These are phyloP conservation scores for Phyllachora maydis DNA, from an alignment of 2,329 filamentous ascomycete genomes.

Conservation along the genomic window DNA sequence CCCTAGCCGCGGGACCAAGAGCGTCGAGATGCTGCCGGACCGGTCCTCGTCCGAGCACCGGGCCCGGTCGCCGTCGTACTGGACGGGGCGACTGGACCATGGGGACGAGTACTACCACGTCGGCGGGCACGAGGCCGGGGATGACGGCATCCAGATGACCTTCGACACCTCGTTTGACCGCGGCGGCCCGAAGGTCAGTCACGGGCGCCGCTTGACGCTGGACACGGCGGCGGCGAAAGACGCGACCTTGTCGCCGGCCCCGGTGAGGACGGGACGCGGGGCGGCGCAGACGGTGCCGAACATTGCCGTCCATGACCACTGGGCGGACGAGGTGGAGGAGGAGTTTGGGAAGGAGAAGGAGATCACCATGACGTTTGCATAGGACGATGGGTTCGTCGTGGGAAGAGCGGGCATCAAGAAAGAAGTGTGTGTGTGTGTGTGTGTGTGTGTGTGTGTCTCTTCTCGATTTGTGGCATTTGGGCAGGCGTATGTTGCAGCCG, in stretches of 20 bases:
- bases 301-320: slow-evolving; percentile 36
- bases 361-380: slow-evolving; percentile 69
- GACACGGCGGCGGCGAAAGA: slow-evolving; percentile 12
- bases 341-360: slow-evolving; percentile 55
- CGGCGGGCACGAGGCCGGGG: slow-evolving; percentile 11
- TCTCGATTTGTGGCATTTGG: no score
- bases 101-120: slow-evolving; percentile 2
- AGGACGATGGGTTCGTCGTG: no score
- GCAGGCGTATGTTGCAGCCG: no score
- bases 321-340: slow-evolving; percentile 48
- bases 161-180: slow-evolving; percentile 45
- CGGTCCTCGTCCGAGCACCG: slow-evolving; percentile 6
- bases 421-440: no score
- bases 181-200: slow-evolving; percentile 4
- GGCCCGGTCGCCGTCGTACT: slow-evolving; percentile 4
- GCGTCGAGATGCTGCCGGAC: no score
- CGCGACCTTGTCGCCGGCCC: slow-evolving; percentile 6
- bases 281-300: slow-evolving; percentile 27
- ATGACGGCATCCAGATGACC: slow-evolving; percentile 44
- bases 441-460: no score
- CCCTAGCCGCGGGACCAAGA: no score
- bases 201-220: slow-evolving; percentile 4
- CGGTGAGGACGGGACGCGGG: slow-evolving; percentile 12
- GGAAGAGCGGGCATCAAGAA: no score
- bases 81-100: no score